Percentiles rank a stretch among this genome's conserved stretches.
Conservation (phyloP, 1,284 basidiomycete species). For the Cerioporus squamosus region DNA sequence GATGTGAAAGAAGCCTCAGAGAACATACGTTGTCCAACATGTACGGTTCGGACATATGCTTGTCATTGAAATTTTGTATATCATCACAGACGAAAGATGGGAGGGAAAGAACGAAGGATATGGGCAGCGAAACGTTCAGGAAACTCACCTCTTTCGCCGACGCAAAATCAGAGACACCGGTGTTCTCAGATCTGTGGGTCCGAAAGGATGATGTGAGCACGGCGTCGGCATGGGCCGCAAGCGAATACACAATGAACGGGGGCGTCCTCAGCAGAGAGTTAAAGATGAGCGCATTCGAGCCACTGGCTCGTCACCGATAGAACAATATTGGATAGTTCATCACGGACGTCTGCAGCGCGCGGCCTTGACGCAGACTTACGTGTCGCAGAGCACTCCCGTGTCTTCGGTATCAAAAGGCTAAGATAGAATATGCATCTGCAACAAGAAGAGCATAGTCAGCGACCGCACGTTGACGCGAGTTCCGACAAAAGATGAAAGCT, state of each 20-base stretch:
- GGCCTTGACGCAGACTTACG: neutral
- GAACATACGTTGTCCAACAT: constrained; percentile 50
- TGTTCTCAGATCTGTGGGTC: too few relatives aligned
- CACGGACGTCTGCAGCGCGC: too few relatives aligned
- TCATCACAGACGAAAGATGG: constrained; percentile 45
- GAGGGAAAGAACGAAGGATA: neutral
- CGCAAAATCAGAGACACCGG: too few relatives aligned
- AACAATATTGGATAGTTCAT: too few relatives aligned
- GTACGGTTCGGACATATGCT: constrained; percentile 61
- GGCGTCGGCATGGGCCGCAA: neutral
- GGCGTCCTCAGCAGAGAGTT: constrained; percentile 46
- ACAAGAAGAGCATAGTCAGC: neutral
- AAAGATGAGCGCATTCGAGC: constrained; percentile 38
- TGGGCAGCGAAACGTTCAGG: neutral
- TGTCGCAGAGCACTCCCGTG: too few relatives aligned
- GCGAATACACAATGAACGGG: neutral
- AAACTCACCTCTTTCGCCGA: constrained; percentile 12
- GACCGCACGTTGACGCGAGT: neutral
- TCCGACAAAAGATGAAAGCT: constrained; percentile 34
- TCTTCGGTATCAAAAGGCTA: too few relatives aligned
- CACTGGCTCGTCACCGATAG: constrained; percentile 10
- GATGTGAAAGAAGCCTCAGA: constrained; percentile 45
- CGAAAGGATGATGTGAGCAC: too few relatives aligned
- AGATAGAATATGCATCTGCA: constrained; percentile 1
- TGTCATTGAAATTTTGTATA: constrained; percentile 43